Evolutionary conservation across 2,329 filamentous ascomycete species (phyloP).

Genomic region (Xylariales sp.): DNA sequence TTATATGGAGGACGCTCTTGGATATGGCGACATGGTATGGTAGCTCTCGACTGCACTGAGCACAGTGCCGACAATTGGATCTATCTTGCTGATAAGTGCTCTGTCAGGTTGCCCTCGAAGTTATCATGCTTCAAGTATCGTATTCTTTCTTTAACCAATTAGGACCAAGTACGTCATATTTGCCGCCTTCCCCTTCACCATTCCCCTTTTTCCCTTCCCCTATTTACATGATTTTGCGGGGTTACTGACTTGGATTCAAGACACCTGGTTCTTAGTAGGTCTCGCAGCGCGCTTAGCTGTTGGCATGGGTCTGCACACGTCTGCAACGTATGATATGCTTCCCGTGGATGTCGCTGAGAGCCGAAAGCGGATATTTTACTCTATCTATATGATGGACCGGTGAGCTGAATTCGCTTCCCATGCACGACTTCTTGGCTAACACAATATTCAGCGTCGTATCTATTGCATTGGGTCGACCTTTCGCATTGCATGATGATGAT

Average conservation of each 20-base stretch:
- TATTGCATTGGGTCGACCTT: constrained; percentile 37
- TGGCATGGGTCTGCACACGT: constrained; percentile 36
- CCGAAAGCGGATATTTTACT: constrained; percentile 40
- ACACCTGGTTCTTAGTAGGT: constrained; percentile 42
- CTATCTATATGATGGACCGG: constrained; percentile 46
- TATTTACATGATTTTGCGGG: too few relatives aligned
- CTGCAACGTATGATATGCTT: constrained; percentile 27
- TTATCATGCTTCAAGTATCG: constrained; percentile 39
- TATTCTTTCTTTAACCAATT: constrained; percentile 45
- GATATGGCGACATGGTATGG: constrained; percentile 24
- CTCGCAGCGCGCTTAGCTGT: constrained; percentile 36
- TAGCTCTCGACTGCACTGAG: constrained; percentile 6
- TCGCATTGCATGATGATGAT: constrained; percentile 41
- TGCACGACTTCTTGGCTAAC: too few relatives aligned
- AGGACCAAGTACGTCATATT: constrained; percentile 38
- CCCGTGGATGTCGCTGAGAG: constrained; percentile 27
- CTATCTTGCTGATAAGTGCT: too few relatives aligned
- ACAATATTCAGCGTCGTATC: constrained; percentile 42
- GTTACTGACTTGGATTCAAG: too few relatives aligned
- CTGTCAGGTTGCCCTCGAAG: constrained; percentile 36
- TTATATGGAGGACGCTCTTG: constrained; percentile 34
- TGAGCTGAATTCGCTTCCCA: too few relatives aligned
- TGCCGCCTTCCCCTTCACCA: too few relatives aligned
- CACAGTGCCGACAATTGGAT: neutral
- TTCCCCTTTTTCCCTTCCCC: too few relatives aligned